phyloP scores from a whole-genome alignment of 129 eudicot genomes.

The Deinandra increscens region DNA sequence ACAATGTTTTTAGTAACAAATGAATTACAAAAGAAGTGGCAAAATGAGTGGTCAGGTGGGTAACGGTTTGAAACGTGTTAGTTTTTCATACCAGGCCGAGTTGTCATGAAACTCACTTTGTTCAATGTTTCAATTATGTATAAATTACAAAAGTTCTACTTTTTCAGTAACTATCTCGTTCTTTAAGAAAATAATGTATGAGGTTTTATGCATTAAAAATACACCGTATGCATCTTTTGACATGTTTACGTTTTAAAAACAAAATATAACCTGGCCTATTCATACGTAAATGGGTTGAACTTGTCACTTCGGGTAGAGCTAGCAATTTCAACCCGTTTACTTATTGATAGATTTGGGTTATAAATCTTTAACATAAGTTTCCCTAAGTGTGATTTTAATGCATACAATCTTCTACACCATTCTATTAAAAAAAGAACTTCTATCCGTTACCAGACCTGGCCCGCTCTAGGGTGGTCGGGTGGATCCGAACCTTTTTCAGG shows the following conservation, averaged over 20 bases:
- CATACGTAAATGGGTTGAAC: not conserved
- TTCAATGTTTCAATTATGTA: not conserved
- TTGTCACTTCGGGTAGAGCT: not conserved
- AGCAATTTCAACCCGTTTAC: not conserved
- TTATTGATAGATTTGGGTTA: not conserved
- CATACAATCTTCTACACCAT: not conserved
- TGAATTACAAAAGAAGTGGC: not conserved
- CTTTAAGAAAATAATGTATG: not conserved
- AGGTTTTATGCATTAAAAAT: not conserved
- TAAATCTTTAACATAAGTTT: not conserved
- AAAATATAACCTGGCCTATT: not conserved
- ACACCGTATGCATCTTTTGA: not conserved
- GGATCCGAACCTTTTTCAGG: slow-evolving; percentile 55
- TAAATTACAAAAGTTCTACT: not conserved
- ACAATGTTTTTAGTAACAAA: slow-evolving; percentile 5
- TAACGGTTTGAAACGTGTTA: not conserved
- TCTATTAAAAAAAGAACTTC: not conserved
- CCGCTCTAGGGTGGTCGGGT: not conserved
- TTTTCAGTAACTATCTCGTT: not conserved
- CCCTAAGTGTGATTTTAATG: not conserved
- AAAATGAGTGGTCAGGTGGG: not conserved
- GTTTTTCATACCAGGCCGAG: not conserved
- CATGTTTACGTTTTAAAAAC: not conserved
- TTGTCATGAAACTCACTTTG: not conserved
- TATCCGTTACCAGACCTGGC: not conserved